Evolutionary conservation across 2,329 filamentous ascomycete genomes (phyloP).

Genomic region (Colletotrichum sp.): DNA sequence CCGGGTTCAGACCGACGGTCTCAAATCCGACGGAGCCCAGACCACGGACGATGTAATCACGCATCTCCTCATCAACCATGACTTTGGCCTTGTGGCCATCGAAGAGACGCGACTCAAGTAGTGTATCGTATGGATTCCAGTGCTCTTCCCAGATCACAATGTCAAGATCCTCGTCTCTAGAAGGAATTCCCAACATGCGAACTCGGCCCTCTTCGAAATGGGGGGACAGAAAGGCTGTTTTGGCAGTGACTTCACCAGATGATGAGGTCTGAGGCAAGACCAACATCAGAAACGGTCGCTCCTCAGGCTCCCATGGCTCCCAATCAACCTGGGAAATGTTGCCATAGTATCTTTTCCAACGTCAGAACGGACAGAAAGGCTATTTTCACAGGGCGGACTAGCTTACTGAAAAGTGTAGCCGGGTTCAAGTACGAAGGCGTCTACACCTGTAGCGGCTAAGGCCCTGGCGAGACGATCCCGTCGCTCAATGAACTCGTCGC

Average conservation of each 20-base stretch:
- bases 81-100: conserved; percentile 38
- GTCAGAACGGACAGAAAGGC: not conserved
- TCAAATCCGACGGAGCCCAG: conserved; percentile 58
- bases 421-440: conserved; percentile 68
- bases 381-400: not conserved
- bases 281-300: conserved; percentile 68
- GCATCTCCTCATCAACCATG: conserved; percentile 71
- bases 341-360: conserved; percentile 53
- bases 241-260: conserved; percentile 50
- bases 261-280: conserved; percentile 50
- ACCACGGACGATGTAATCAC: conserved; percentile 66
- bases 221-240: conserved; percentile 63
- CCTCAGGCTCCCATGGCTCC: conserved; percentile 71
- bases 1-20: conserved; percentile 57
- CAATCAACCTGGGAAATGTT: conserved; percentile 67
- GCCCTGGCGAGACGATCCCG: conserved; percentile 62
- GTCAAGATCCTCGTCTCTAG: conserved; percentile 50
- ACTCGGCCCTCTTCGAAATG: conserved; percentile 67
- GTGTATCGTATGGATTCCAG: conserved; percentile 66
- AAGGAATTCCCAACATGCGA: conserved; percentile 63
- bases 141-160: conserved; percentile 69
- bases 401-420: conserved; percentile 66
- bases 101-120: conserved; percentile 51
- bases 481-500: conserved; percentile 59
- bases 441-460: conserved; percentile 52